Evolutionary conservation across 2,329 filamentous ascomycete species (phyloP).

Genomic region (Exophiala xenobiotica): DNA sequence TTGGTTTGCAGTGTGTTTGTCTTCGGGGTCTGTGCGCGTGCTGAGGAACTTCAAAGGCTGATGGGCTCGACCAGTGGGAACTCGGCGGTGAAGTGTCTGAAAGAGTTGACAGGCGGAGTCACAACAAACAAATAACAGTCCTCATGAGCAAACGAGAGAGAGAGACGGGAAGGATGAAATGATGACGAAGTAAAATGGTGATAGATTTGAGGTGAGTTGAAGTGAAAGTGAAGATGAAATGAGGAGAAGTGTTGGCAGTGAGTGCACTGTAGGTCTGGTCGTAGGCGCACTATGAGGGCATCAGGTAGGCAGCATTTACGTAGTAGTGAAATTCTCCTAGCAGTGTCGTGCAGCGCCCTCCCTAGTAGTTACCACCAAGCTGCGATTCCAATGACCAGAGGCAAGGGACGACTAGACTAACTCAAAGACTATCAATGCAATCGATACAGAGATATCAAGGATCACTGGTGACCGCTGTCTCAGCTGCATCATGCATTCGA

Average conservation of each 20-base stretch:
- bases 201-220: neutral
- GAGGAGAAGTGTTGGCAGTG: neutral
- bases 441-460: neutral
- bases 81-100: slow-evolving; percentile 5
- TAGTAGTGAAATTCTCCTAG: too few species aligned
- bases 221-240: neutral
- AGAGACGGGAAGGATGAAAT: neutral
- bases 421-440: slow-evolving; percentile 2
- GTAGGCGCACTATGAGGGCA: neutral
- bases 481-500: slow-evolving; percentile 14
- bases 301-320: too few species aligned
- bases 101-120: slow-evolving; percentile 16
- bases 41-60: slow-evolving; percentile 1
- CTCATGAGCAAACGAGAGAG: neutral
- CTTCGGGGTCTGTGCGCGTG: neutral
- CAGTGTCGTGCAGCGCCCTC: too few species aligned
- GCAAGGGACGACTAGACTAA: too few species aligned
- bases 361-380: too few species aligned
- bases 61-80: slow-evolving; percentile 2
- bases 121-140: slow-evolving; percentile 16
- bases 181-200: too few species aligned
- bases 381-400: too few species aligned
- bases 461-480: slow-evolving; percentile 9
- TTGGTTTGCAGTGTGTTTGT: neutral
- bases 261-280: too few species aligned